Evolutionary conservation across 2,329 filamentous ascomycete species (phyloP).

Genomic region (Colletotrichum cereale): DNA sequence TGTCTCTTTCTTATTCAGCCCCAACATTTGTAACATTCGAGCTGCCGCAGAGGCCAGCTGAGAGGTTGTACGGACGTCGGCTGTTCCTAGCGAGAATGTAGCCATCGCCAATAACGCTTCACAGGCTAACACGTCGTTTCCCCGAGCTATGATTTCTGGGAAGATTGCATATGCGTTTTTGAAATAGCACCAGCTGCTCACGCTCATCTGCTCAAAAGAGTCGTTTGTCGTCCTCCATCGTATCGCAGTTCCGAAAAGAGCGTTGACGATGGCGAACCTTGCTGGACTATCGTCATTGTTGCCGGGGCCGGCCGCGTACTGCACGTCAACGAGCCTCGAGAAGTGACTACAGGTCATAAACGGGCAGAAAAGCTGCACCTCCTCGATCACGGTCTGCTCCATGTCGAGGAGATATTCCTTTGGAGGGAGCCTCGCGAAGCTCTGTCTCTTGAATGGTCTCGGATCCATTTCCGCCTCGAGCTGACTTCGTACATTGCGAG

Average conservation of each 20-base stretch:
- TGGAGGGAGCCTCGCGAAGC: conserved; percentile 14
- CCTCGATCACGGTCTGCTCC: conserved; percentile 16
- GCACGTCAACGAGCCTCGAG: not conserved
- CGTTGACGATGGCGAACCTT: conserved; percentile 25
- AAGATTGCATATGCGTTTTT: conserved; percentile 36
- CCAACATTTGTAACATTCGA: conserved; percentile 11
- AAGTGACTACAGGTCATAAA: conserved; percentile 15
- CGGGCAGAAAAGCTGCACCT: conserved; percentile 27
- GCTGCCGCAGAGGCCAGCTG: conserved; percentile 24
- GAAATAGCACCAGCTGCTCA: conserved; percentile 27
- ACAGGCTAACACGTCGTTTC: conserved; percentile 1
- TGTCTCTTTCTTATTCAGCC: conserved; percentile 16
- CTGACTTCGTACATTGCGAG: not conserved
- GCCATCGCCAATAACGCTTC: conserved; percentile 34
- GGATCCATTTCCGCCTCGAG: conserved; percentile 3
- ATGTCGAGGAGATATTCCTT: conserved; percentile 20
- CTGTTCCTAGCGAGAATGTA: conserved; percentile 24
- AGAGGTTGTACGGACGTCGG: conserved; percentile 17
- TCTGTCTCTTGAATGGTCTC: not conserved
- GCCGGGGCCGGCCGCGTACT: conserved; percentile 2
- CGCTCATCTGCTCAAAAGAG: conserved; percentile 13
- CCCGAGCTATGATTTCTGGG: conserved; percentile 17
- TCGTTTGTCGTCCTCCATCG: conserved; percentile 31
- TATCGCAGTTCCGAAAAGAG: conserved; percentile 17
- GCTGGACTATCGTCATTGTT: conserved; percentile 1